These are phyloP conservation scores for Verbena officinalis DNA, from an alignment of 257 asterid species.

Conservation along the genomic window DNA sequence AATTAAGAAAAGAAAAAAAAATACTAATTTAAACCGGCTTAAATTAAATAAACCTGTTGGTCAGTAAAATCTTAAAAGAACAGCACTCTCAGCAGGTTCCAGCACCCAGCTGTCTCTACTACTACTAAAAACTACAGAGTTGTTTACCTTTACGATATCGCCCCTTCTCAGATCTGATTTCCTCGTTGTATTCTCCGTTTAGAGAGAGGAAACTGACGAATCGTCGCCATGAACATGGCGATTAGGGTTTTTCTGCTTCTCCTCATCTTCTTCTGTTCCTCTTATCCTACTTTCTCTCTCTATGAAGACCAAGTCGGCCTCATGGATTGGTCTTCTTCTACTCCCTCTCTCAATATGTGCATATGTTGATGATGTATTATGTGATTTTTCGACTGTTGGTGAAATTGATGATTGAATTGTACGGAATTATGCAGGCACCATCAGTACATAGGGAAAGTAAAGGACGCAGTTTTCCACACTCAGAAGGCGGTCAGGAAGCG, in stretches of 20 bases:
- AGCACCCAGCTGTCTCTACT: not conserved
- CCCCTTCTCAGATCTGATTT: constrained; percentile 51
- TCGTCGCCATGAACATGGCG: constrained; percentile 73
- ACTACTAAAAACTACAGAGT: constrained; percentile 4
- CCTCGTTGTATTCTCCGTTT: constrained; percentile 25
- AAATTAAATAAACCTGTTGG: not conserved
- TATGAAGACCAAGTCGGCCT: constrained; percentile 95
- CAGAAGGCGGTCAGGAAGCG: constrained; percentile 95
- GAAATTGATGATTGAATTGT: constrained; percentile 35
- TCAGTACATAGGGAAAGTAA: constrained; percentile 93
- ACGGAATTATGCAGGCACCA: constrained; percentile 69
- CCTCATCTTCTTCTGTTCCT: constrained; percentile 38
- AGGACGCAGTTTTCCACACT: constrained; percentile 94
- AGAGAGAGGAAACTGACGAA: constrained; percentile 25
- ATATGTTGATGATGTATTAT: constrained; percentile 4
- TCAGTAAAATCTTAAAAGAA: not conserved
- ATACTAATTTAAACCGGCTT: not conserved
- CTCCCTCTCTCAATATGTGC: not conserved
- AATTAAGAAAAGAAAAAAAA: not conserved
- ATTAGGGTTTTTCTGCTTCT: constrained; percentile 61
- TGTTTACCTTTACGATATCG: constrained; percentile 31
- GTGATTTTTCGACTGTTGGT: not conserved
- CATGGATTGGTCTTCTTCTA: constrained; percentile 71
- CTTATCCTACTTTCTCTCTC: constrained; percentile 51
- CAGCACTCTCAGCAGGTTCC: not conserved